Evolutionary conservation across 2,329 filamentous ascomycete species (phyloP).

Genomic region (Colletotrichum gigasporum): DNA sequence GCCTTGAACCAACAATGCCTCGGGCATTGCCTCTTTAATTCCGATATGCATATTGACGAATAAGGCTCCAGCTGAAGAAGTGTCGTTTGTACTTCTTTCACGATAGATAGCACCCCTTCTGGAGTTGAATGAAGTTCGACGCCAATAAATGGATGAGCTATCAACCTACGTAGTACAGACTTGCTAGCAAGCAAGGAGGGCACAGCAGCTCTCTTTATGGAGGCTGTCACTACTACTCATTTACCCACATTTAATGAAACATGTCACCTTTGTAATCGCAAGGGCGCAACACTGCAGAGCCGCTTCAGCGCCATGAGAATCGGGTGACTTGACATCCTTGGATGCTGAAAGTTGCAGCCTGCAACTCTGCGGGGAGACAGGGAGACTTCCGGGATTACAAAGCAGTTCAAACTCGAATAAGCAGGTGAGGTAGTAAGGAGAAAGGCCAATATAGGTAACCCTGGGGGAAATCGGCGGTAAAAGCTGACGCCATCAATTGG

Average conservation of each 20-base stretch:
- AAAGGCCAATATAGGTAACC: neutral
- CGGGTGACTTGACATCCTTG: neutral
- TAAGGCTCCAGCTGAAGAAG: too few relatives aligned
- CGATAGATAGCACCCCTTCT: too few relatives aligned
- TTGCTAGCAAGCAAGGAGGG: too few relatives aligned
- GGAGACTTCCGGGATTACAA: neutral
- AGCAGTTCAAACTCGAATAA: neutral
- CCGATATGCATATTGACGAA: neutral
- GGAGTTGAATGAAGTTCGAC: too few relatives aligned
- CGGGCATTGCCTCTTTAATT: conserved; percentile 1
- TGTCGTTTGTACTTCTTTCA: too few relatives aligned
- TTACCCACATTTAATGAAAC: too few relatives aligned
- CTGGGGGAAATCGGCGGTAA: neutral
- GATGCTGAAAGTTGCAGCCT: neutral
- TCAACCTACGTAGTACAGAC: too few relatives aligned
- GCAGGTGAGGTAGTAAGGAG: neutral
- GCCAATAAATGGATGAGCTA: too few relatives aligned
- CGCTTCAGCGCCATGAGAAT: too few relatives aligned
- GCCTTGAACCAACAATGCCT: neutral
- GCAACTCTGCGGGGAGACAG: neutral
- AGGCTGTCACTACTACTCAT: too few relatives aligned
- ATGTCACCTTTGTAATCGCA: neutral
- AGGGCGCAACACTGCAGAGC: neutral
- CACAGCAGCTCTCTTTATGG: too few relatives aligned
- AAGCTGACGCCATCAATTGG: conserved; percentile 5